phyloP scores from a whole-genome alignment of 805 yeast species.

The Candida schatavii region DNA sequence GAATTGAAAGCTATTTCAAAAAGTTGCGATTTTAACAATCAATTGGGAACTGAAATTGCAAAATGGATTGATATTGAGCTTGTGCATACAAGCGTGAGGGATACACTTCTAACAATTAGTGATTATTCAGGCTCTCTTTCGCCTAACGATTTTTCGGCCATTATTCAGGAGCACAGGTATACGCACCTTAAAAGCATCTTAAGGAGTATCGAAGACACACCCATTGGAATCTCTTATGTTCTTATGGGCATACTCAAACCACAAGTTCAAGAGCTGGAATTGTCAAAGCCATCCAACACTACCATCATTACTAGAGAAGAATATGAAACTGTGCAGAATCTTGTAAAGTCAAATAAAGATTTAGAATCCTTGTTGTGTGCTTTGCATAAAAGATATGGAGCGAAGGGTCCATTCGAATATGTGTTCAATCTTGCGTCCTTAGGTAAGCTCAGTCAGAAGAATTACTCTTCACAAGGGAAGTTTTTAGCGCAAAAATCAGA shows the following conservation, averaged over 20 bases:
- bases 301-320: background rate
- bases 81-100: background rate
- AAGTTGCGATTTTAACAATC: background rate
- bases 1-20: background rate
- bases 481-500: background rate
- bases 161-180: background rate
- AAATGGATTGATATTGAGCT: background rate
- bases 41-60: background rate
- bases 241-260: background rate
- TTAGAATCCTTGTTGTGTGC: background rate
- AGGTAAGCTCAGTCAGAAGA: background rate
- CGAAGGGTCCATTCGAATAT: background rate
- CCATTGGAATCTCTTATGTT: background rate
- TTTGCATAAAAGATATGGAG: background rate
- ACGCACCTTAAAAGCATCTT: background rate
- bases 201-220: background rate
- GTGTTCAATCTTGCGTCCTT: background rate
- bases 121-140: background rate
- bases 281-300: background rate
- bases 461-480: background rate
- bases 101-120: background rate
- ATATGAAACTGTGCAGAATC: background rate
- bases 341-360: background rate
- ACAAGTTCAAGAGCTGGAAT: background rate
- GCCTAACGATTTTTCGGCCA: background rate